Evolutionary conservation across 805 yeast species (phyloP), one percentile per base, ranked within the genome.

Genomic region (Wickerhamomyces strasburgensis): DNA sequence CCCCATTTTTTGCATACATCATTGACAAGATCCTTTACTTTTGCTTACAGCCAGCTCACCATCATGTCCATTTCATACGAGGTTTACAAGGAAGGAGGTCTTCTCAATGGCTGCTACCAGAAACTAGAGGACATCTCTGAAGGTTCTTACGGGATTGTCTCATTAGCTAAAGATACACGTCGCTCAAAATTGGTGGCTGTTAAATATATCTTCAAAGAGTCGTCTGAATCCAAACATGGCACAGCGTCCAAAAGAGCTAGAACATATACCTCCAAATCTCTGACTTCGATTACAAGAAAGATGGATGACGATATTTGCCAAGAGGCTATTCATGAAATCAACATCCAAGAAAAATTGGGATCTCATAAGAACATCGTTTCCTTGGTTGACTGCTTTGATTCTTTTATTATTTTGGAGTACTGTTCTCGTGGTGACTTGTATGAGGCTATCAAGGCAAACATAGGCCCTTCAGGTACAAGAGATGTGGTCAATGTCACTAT

Each of bases 131-230:
- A 80, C 54, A 75, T 90, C 41, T 85, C 89, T 54, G 89, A 86
- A 58, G 98, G 98, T 21, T 86, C 97, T 0, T 90, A 86, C 60
- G 98, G 98, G 34, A 73, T 84, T 32, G 98, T 90, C 7, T 79
- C 94, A 2, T 69, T 90, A 18, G 97, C 96, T 8, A 79, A 78
- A 51, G 96, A 90, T 58, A 49, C 60, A 4, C 47, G 49, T 16
- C 68, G 70, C 18, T 61, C 65, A 27, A 64, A 67, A 38, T 61
- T 84, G 33, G 94, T 84, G 19, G 98, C 97, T 3, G 78, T 90
- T 43, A 89, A 90, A 62, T 85, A 84, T 56, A 81, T 88, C 38
- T 80, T 78, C 49, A 81, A 84, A 15, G 53, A 72, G 17, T 73
- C 73, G 33, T 68, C 64, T 34, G 58, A 56, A 10, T 44, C 51